A percentile compares a stretch with the other conserved stretches of the same genome.
phyloP scores from a whole-genome alignment of 345 rosid species.

The Pseudoturritis turrita region DNA sequence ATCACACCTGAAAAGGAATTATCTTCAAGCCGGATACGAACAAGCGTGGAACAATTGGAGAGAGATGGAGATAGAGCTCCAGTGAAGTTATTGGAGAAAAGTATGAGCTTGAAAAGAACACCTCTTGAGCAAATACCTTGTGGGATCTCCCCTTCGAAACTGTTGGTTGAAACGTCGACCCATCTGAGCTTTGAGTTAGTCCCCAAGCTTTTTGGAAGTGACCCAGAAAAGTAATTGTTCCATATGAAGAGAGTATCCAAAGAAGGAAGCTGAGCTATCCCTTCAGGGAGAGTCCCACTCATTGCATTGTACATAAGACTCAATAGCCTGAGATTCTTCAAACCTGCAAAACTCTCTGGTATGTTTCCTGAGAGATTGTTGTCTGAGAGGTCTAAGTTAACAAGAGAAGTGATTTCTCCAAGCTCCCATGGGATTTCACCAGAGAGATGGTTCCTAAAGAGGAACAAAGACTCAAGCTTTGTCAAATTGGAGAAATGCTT shows the following conservation, averaged over 20 bases:
- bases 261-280: slow-evolving; percentile 69
- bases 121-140: slow-evolving; percentile 72
- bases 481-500: slow-evolving; percentile 68
- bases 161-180: slow-evolving; percentile 88
- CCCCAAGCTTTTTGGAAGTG: slow-evolving; percentile 78
- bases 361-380: slow-evolving; percentile 69
- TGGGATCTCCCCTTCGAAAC: slow-evolving; percentile 72
- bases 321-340: slow-evolving; percentile 67
- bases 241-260: slow-evolving; percentile 78
- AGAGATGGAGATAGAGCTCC: slow-evolving; percentile 64
- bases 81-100: slow-evolving; percentile 70
- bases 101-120: slow-evolving; percentile 57
- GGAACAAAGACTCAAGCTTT: slow-evolving; percentile 76
- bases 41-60: slow-evolving; percentile 72
- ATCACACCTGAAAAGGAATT: slow-evolving; percentile 80
- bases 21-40: slow-evolving; percentile 81
- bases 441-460: slow-evolving; percentile 69
- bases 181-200: slow-evolving; percentile 70
- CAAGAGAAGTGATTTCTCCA: slow-evolving; percentile 47
- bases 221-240: slow-evolving; percentile 78
- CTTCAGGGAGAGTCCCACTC: slow-evolving; percentile 76
- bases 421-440: slow-evolving; percentile 72
- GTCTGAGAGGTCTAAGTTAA: slow-evolving; percentile 81
- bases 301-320: slow-evolving; percentile 85
- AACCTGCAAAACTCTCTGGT: slow-evolving; percentile 66